These are phyloP conservation scores for Alternaria sp. DNA, from an alignment of 2,329 filamentous ascomycete species.

Conservation along the genomic window DNA sequence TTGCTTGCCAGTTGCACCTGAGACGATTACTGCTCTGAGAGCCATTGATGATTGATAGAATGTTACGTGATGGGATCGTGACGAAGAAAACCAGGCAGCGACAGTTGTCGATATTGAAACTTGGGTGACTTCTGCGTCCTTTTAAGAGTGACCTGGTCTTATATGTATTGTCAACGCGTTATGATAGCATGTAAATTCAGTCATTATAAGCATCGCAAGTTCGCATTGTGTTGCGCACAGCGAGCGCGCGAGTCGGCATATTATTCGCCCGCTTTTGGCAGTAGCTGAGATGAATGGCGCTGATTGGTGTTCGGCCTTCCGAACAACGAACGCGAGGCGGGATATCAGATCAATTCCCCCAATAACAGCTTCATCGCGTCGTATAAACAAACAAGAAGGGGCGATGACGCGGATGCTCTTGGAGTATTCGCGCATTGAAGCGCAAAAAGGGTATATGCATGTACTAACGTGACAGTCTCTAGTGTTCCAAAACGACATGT, in stretches of 20 bases:
- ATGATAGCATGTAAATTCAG: not conserved
- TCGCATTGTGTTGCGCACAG: not conserved
- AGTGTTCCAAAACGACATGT: not conserved
- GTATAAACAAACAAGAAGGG: not conserved
- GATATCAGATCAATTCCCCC: not conserved
- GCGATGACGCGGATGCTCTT: not conserved
- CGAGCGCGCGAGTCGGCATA: conserved; percentile 7
- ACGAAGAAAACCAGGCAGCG: not conserved
- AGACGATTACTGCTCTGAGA: conserved; percentile 47
- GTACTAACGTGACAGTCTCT: not conserved
- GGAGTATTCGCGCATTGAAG: not conserved
- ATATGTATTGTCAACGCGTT: not conserved
- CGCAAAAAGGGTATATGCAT: conserved; percentile 5
- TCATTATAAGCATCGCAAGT: not conserved
- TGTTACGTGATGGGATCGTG: not conserved
- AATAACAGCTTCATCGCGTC: not conserved
- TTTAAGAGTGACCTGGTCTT: not conserved
- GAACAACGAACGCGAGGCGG: conserved; percentile 8
- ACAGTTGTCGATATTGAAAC: not conserved
- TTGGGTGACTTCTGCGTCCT: not conserved
- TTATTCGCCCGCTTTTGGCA: conserved; percentile 6
- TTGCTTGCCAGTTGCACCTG: conserved; percentile 58
- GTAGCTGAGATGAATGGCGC: not conserved
- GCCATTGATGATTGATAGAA: conserved; percentile 4
- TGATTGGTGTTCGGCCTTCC: conserved; percentile 12